phyloP scores from a whole-genome alignment of 176 grass and related monocot species.

The barley (Hordeum vulgare) region DNA sequence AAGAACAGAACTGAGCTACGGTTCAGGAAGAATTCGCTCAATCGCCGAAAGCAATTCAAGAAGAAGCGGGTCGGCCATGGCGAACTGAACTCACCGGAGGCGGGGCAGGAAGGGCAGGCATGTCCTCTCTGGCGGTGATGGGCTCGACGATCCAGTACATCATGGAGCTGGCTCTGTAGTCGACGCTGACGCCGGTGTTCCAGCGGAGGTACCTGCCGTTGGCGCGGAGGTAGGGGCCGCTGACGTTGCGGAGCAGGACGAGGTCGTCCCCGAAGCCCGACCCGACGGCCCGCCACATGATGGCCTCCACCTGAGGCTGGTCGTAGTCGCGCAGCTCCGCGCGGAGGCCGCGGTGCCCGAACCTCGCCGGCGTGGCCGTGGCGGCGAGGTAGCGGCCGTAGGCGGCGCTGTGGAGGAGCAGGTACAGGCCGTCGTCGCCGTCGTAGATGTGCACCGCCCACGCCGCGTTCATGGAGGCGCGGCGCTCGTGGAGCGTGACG shows the following conservation, averaged over 20 bases:
- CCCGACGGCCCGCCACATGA: background rate
- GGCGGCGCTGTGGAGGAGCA: conserved; percentile 9
- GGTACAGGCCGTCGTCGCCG: background rate
- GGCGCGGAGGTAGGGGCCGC: background rate
- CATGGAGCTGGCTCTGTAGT: background rate
- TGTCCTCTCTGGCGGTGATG: background rate
- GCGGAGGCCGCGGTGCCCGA: background rate
- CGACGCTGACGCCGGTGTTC: background rate
- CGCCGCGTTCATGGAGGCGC: background rate
- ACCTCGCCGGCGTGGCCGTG: background rate
- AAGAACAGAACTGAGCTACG: background rate
- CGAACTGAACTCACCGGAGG: background rate
- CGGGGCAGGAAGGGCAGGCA: background rate
- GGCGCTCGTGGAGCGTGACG: background rate
- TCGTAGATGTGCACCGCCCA: background rate
- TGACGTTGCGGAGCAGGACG: background rate
- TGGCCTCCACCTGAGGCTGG: background rate
- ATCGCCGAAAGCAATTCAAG: background rate
- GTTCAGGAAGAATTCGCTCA: background rate
- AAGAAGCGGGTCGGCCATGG: background rate
- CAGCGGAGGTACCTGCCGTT: background rate
- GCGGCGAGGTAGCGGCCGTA: conserved; percentile 11
- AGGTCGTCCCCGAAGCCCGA: background rate
- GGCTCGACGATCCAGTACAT: background rate
- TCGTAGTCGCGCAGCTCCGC: background rate